Conservation (phyloP, 805 yeast genomes). For the Candida pini region DNA sequence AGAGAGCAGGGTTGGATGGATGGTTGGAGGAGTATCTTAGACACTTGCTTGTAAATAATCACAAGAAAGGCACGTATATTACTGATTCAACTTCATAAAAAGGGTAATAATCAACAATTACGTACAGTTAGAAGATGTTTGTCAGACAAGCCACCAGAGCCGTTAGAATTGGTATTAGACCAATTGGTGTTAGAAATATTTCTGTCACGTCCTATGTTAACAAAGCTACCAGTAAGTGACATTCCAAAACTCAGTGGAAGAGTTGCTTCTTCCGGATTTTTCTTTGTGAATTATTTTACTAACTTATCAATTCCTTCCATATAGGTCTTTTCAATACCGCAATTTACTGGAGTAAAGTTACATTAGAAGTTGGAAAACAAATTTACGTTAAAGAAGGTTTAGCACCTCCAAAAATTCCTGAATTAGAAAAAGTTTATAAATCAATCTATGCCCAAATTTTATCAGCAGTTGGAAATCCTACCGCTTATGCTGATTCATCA, state of each 20-base stretch:
- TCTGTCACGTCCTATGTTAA: constrained; percentile 31
- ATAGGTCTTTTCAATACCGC: constrained; percentile 43
- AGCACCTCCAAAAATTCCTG: constrained; percentile 79
- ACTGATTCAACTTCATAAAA: too few relatives aligned
- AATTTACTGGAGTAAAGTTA: constrained; percentile 71
- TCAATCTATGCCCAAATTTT: constrained; percentile 41
- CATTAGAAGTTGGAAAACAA: constrained; percentile 53
- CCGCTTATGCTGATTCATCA: constrained; percentile 42
- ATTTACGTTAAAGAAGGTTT: constrained; percentile 89
- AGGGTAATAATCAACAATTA: too few relatives aligned
- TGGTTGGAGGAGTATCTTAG: too few relatives aligned
- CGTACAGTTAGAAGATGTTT: too few relatives aligned
- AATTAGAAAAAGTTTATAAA: constrained; percentile 71
- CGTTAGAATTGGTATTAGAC: constrained; percentile 22
- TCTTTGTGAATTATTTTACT: too few relatives aligned
- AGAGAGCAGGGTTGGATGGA: too few relatives aligned
- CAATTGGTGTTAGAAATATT: constrained; percentile 33
- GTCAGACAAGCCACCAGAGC: constrained; percentile 30
- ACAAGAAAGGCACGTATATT: too few relatives aligned
- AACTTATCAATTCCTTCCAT: constrained; percentile 7
- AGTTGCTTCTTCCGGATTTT: too few relatives aligned
- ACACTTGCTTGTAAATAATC: too few relatives aligned
- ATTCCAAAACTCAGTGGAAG: too few relatives aligned
- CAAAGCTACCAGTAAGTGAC: constrained; percentile 32
- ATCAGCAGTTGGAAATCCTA: constrained; percentile 52